A percentile compares a stretch with the other conserved stretches of the same genome.
These are phyloP conservation scores for Chaetomium olivaceum DNA, from an alignment of 2,329 filamentous ascomycete genomes.

Conservation along the genomic window DNA sequence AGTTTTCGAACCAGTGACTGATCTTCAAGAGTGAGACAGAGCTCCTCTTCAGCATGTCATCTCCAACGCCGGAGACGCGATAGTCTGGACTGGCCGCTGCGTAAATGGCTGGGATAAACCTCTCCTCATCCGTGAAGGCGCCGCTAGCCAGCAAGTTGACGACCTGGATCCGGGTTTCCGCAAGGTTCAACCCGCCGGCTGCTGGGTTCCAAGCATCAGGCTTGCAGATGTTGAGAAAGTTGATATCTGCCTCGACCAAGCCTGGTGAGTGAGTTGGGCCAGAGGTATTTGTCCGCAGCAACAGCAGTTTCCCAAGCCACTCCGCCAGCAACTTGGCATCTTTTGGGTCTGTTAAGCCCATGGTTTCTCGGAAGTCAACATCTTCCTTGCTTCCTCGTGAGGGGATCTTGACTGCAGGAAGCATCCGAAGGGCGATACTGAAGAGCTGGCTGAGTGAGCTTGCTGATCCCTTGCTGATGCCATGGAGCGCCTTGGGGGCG, in stretches of 20 bases:
- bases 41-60: constrained; percentile 83
- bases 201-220: constrained; percentile 67
- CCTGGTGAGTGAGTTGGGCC: constrained; percentile 47
- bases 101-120: constrained; percentile 80
- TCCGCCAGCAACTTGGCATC: constrained; percentile 74
- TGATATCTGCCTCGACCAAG: constrained; percentile 64
- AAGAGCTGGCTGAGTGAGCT: constrained; percentile 64
- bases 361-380: constrained; percentile 59
- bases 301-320: constrained; percentile 75
- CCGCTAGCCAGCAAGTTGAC: constrained; percentile 77
- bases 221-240: constrained; percentile 69
- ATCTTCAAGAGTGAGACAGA: constrained; percentile 74
- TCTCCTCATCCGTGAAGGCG: constrained; percentile 79
- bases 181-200: constrained; percentile 63
- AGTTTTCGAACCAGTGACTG: constrained; percentile 61
- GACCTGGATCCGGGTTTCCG: constrained; percentile 68
- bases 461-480: constrained; percentile 60
- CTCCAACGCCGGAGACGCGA: constrained; percentile 77
- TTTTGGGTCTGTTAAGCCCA: constrained; percentile 65
- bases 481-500: constrained; percentile 68
- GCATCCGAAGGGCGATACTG: constrained; percentile 75
- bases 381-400: constrained; percentile 79
- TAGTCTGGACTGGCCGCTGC: constrained; percentile 82
- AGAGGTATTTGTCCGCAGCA: constrained; percentile 45
- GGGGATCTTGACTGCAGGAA: constrained; percentile 72